Conservation (phyloP, 306 rosid genomes). For the Abrus precatorius region DNA sequence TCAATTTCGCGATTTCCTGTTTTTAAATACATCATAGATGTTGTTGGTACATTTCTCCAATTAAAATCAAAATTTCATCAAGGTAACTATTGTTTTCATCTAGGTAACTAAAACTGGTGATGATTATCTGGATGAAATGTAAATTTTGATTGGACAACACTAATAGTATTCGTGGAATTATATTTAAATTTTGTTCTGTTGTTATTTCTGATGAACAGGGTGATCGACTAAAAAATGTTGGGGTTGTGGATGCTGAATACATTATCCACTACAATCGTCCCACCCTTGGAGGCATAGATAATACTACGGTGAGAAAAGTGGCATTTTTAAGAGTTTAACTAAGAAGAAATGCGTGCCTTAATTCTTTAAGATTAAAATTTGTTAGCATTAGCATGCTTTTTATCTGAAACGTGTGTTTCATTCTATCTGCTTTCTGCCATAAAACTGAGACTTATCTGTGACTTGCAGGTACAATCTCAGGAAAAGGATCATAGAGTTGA, state of each 20-base stretch:
- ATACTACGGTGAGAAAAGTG: constrained; percentile 53
- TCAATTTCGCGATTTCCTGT: constrained; percentile 30
- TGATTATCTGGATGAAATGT: background rate
- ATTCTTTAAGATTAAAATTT: constrained; percentile 21
- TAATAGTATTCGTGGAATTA: background rate
- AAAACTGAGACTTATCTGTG: constrained; percentile 44
- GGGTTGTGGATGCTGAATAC: constrained; percentile 95
- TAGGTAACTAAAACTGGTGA: background rate
- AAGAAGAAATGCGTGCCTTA: background rate
- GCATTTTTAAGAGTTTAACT: constrained; percentile 25
- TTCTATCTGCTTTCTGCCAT: constrained; percentile 26
- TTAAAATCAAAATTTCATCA: background rate
- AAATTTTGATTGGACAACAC: background rate
- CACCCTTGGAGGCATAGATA: constrained; percentile 84
- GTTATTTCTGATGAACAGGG: constrained; percentile 60
- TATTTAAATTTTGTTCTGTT: background rate
- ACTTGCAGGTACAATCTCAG: constrained; percentile 63
- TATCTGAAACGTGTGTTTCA: constrained; percentile 14
- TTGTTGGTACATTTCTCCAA: background rate
- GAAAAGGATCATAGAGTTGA: constrained; percentile 70
- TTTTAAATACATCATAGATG: background rate
- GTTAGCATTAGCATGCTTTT: background rate
- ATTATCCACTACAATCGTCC: constrained; percentile 81
- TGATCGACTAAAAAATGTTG: constrained; percentile 79
- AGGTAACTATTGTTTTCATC: background rate